A percentile compares a stretch with the other conserved stretches of the same genome.
phyloP scores from a whole-genome alignment of 2,329 filamentous ascomycete genomes.

The Nothomitra cinnamomea region DNA sequence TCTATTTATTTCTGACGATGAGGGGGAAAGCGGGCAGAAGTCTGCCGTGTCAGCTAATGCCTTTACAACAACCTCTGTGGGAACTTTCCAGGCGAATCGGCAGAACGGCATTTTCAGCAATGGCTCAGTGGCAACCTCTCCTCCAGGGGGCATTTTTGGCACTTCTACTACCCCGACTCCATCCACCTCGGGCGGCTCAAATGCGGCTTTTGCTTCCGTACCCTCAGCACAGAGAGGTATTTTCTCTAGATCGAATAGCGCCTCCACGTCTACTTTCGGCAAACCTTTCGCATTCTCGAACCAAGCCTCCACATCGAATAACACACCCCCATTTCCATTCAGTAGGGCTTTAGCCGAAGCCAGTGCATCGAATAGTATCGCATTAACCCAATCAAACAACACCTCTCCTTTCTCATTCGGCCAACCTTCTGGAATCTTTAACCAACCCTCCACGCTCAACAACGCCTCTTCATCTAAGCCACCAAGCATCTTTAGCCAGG shows the following conservation, averaged over 20 bases:
- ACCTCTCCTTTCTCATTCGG: too few species aligned
- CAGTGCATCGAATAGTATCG: neutral
- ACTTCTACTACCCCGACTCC: neutral
- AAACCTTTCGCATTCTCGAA: neutral
- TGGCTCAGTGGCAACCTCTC: neutral
- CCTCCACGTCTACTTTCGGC: neutral
- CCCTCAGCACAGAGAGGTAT: too few species aligned
- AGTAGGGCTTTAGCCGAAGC: neutral
- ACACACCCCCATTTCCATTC: neutral
- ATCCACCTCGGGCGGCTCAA: neutral
- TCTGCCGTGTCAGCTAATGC: too few species aligned
- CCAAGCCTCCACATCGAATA: neutral
- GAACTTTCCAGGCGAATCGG: neutral
- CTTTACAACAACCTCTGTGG: neutral
- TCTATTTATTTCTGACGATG: slow-evolving; percentile 17
- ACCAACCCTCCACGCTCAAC: neutral
- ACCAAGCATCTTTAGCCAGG: too few species aligned
- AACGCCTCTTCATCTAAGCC: neutral
- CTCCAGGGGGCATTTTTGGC: neutral
- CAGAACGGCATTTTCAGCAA: neutral
- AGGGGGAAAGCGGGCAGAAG: slow-evolving; percentile 9
- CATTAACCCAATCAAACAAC: neutral
- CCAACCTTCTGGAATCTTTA: neutral
- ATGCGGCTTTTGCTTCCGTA: too few species aligned
- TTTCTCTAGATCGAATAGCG: neutral